Percentiles rank a stretch among this genome's conserved stretches.
Evolutionary conservation across 352 stramenopile genomes (phyloP).

Genomic region (Phytophthora sp.): DNA sequence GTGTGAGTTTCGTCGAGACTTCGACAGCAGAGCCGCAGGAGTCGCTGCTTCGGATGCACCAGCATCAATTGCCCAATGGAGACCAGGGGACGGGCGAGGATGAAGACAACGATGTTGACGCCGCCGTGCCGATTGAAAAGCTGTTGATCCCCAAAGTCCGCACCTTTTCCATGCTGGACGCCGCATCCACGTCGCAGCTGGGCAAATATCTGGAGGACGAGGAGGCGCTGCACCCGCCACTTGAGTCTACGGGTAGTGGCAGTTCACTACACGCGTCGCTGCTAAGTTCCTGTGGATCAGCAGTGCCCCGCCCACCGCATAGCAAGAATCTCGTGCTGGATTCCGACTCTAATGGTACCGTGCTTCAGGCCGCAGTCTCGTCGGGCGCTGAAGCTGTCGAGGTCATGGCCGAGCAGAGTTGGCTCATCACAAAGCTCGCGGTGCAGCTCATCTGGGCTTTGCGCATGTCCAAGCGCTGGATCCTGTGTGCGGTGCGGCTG

Average conservation of each 20-base stretch:
- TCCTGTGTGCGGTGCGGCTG: slow-evolving; percentile 68
- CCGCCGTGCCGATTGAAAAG: slow-evolving; percentile 15
- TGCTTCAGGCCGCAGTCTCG: slow-evolving; percentile 57
- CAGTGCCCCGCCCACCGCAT: slow-evolving; percentile 37
- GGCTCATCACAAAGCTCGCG: slow-evolving; percentile 74
- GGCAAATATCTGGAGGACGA: slow-evolving; percentile 48
- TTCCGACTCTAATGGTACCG: slow-evolving; percentile 43
- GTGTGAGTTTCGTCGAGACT: slow-evolving; percentile 4
- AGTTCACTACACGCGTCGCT: slow-evolving; percentile 32
- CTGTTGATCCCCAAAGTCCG: slow-evolving; percentile 46
- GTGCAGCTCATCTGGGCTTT: slow-evolving; percentile 74
- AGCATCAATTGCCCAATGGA: slow-evolving; percentile 13
- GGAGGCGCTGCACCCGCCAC: slow-evolving; percentile 27
- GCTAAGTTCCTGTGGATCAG: slow-evolving; percentile 29
- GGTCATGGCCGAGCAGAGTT: slow-evolving; percentile 72
- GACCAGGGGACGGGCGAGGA: slow-evolving; percentile 29
- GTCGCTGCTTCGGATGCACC: slow-evolving; percentile 6
- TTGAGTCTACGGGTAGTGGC: slow-evolving; percentile 20
- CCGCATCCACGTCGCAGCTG: slow-evolving; percentile 35
- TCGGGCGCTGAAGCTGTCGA: slow-evolving; percentile 57
- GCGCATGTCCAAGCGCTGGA: slow-evolving; percentile 73
- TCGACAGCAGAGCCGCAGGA: slow-evolving; percentile 11
- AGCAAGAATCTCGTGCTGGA: slow-evolving; percentile 59
- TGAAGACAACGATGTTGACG: slow-evolving; percentile 6
- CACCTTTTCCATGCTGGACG: slow-evolving; percentile 47